Evolutionary conservation across 108 stramenopile species (phyloP), one percentile per base, ranked within the genome.

Genomic region (Chaetoceros muelleri): DNA sequence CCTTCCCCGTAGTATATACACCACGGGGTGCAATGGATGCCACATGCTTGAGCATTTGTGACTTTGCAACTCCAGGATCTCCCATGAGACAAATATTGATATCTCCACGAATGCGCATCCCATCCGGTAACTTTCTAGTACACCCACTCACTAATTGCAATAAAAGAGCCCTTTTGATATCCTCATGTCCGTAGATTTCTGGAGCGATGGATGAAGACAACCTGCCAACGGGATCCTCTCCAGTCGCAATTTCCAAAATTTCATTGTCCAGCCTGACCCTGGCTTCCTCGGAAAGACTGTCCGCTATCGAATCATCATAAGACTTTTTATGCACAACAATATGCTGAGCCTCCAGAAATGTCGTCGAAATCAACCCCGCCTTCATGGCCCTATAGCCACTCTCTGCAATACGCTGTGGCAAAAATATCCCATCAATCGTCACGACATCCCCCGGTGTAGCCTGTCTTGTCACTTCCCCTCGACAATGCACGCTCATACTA

Each of bases 31-130:
- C 96, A 51, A 96, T 84, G 3, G 73, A 74, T 1, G 95, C 77
- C 34, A 98, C 94, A 65, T 98, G 95, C 68, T 98, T 97, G 52
- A 99, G 75, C 46, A 99, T 73, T 73, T 99, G 99, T 10, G 91
- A 94, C 64, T 99, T 99, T 59, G 99, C 99, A 30, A 98, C 96
- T 63, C 99, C 99, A 0, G 99, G 99, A 78, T 99, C 99, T 8
- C 98, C 98, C 91, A 98, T 93, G 46, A 98, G 83, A 73, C 93
- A 96, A 64, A 96, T 85, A 69, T 98, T 96, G 57, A 96, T 92
- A 65, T 96, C 97, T 13, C 97, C 95, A 19, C 98, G 89, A 56
- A 98, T 98, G 7, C 80, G 63, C 94, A 98, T 95, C 20, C 97
- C 97, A 73, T 99, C 98, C 0, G 81, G 73, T 45, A 98, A 62